Percentiles rank a stretch among this genome's conserved stretches.
phyloP scores from a whole-genome alignment of 1,284 basidiomycete genomes.

The Marasmius tenuissimus region DNA sequence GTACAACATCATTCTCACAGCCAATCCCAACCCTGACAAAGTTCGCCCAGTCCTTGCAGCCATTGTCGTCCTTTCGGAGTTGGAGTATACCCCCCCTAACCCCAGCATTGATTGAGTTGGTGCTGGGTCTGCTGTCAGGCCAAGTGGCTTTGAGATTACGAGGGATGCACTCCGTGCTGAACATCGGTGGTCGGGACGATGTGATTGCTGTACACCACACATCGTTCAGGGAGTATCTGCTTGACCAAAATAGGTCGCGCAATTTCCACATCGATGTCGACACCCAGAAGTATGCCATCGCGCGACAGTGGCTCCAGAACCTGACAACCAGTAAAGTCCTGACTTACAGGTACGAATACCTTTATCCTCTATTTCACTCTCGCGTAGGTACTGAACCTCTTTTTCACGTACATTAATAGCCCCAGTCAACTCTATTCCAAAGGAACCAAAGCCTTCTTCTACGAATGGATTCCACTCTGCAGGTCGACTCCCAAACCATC shows the following conservation, averaged over 20 bases:
- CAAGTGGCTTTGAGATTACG: neutral
- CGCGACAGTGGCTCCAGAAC: too few species aligned
- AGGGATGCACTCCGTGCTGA: neutral
- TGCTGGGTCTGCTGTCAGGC: neutral
- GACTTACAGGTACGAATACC: too few species aligned
- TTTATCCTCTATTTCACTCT: too few species aligned
- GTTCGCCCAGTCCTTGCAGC: neutral
- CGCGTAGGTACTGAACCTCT: too few species aligned
- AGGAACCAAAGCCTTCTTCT: too few species aligned
- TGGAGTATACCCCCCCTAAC: neutral
- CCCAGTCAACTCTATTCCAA: too few species aligned
- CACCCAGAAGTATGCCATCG: too few species aligned
- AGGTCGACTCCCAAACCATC: too few species aligned
- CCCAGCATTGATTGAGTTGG: neutral
- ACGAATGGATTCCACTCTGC: too few species aligned
- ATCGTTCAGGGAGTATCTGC: neutral
- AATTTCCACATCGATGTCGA: neutral
- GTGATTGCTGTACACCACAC: neutral
- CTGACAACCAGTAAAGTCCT: too few species aligned
- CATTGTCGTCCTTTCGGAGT: too few species aligned
- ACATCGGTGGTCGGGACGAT: neutral
- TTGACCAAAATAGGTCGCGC: neutral
- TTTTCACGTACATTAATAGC: too few species aligned
- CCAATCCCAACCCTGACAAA: neutral
- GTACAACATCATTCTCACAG: constrained; percentile 7